These are phyloP conservation scores for Fusarium haematococcum DNA, from an alignment of 2,329 filamentous ascomycete genomes.

Conservation along the genomic window DNA sequence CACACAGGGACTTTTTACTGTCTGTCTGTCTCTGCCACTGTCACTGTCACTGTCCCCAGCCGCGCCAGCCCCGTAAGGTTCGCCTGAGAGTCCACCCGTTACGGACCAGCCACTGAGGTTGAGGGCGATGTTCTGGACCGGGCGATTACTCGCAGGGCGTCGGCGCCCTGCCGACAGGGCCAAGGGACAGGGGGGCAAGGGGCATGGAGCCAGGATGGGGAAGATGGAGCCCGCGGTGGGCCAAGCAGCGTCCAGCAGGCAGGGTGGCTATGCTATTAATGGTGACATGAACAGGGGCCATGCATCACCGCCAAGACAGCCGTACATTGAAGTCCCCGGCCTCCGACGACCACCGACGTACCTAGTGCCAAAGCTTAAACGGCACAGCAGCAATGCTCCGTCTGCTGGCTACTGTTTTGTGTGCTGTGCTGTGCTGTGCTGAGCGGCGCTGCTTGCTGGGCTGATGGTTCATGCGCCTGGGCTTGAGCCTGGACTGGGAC, in stretches of 20 bases:
- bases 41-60: neutral
- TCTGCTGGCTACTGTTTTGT: neutral
- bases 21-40: neutral
- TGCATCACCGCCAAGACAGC: slow-evolving; percentile 4
- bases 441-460: neutral
- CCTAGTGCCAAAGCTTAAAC: slow-evolving; percentile 42
- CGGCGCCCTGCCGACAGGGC: slow-evolving; percentile 29
- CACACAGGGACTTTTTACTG: neutral
- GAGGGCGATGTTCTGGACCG: slow-evolving; percentile 34
- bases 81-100: neutral
- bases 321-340: neutral
- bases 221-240: slow-evolving; percentile 16
- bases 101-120: slow-evolving; percentile 12
- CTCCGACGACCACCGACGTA: slow-evolving; percentile 7
- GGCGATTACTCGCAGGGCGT: slow-evolving; percentile 29
- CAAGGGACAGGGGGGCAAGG: slow-evolving; percentile 9
- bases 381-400: slow-evolving; percentile 17
- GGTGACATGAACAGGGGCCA: slow-evolving; percentile 22
- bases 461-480: slow-evolving; percentile 2
- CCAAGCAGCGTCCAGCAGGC: slow-evolving; percentile 12
- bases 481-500: neutral
- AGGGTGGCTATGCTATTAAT: slow-evolving; percentile 38
- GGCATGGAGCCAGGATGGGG: slow-evolving; percentile 13
- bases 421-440: neutral
- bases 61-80: slow-evolving; percentile 8